Base-by-base conservation (phyloP, 768 basidiomycete genomes). In the Myochromella boudieri region DNA sequence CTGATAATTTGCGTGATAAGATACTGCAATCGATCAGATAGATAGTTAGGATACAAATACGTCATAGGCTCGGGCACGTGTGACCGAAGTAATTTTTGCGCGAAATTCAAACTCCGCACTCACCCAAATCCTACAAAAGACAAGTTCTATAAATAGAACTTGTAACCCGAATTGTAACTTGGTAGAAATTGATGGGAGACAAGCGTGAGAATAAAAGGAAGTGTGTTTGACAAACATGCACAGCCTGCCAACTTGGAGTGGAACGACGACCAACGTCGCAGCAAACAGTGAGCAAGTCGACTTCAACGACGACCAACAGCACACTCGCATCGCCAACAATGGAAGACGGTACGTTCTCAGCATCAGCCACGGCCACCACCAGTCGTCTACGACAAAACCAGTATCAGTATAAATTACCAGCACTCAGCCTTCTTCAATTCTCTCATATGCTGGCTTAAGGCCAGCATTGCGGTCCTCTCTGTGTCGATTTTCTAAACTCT, bases 261-360 rank as follows among this genome's bases (percentile, higher is more conserved):
- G 7, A 40, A 31, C 45, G 27, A 3, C 21, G 22, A 37, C 24
- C 37, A 39, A 37, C 33, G 15, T 34, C 42, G 46, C 52, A 53
- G 46, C 49, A 49, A 42, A 47, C 32, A 33, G 27, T 42, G 28
- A 46, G 37, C n/a, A n/a, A n/a, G n/a, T n/a, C n/a, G n/a, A n/a
- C n/a, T n/a, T n/a, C n/a, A n/a, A 41, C 47, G 36, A 32, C 49
- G 31, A 55, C 44, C 27, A 48, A 28, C 48, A 51, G 33, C 37
- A 26, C 18, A n/a, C n/a, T n/a, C n/a, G n/a, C n/a, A n/a, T n/a
- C n/a, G 33, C 44, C 68, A 69, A 59, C 54, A 59, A 76, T 76
- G 75, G 75, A 76, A 74, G 73, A 87, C 82, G 85, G 85, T 87
- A 87, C 85, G 85, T 87, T 72, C 65, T 77, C 85, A 85, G 75